phyloP scores from a whole-genome alignment of 805 yeast genomes.

The Kodamaea kaohsiungensis region DNA sequence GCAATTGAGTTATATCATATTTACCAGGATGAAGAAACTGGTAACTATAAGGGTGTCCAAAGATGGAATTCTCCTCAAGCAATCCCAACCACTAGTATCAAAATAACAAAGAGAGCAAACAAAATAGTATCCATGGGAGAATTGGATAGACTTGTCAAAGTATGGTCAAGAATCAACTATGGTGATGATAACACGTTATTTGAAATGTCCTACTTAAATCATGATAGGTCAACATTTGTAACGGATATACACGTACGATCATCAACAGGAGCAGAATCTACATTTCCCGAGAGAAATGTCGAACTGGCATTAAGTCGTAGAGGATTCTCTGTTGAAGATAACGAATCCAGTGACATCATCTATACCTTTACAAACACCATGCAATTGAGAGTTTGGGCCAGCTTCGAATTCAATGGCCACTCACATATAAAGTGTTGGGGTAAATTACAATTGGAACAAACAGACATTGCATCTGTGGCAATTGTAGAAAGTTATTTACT shows the following conservation, averaged over 20 bases:
- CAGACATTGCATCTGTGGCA: slow-evolving; percentile 17
- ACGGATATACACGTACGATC: slow-evolving; percentile 41
- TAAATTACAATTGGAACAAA: slow-evolving; percentile 30
- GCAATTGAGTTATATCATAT: slow-evolving; percentile 56
- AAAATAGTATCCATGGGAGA: slow-evolving; percentile 62
- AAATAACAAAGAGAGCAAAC: slow-evolving; percentile 66
- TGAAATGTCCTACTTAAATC: slow-evolving; percentile 69
- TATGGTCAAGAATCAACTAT: slow-evolving; percentile 76
- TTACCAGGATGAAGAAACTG: slow-evolving; percentile 10
- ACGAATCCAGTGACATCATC: slow-evolving; percentile 38
- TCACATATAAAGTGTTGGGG: slow-evolving; percentile 62
- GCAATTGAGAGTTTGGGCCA: slow-evolving; percentile 66
- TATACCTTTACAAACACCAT: slow-evolving; percentile 67
- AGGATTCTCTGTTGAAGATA: slow-evolving; percentile 35
- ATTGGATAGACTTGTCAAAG: slow-evolving; percentile 66
- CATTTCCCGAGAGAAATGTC: not conserved
- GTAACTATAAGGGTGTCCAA: not conserved
- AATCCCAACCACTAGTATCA: slow-evolving; percentile 55
- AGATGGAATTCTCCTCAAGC: slow-evolving; percentile 59
- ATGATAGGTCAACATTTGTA: slow-evolving; percentile 50
- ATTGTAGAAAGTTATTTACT: slow-evolving; percentile 37
- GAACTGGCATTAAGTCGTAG: slow-evolving; percentile 9
- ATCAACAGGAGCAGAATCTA: not conserved
- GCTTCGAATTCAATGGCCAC: slow-evolving; percentile 60
- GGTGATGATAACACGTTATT: slow-evolving; percentile 59